Conservation (phyloP, 257 asterid genomes). For the Plantago major region DNA sequence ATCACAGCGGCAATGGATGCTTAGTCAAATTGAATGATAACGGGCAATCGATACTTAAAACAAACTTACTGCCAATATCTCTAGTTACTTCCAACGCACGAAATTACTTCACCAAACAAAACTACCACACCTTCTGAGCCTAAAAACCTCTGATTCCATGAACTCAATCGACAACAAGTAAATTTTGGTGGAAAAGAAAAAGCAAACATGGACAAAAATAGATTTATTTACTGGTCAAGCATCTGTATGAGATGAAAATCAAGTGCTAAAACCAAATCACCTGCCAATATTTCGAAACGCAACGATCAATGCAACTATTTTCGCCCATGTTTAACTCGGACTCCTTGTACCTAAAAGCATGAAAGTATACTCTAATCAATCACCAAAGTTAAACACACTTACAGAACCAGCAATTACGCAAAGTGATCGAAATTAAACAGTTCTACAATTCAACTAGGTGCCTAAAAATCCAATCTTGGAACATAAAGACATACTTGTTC, state of each 20-base stretch:
- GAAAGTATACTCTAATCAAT: background rate
- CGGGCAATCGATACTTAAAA: too few relatives aligned
- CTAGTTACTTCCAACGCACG: too few relatives aligned
- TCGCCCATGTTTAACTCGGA: slow-evolving; percentile 91
- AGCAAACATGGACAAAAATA: too few relatives aligned
- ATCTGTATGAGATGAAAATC: slow-evolving; percentile 4
- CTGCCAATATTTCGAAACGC: slow-evolving; percentile 90
- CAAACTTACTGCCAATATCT: too few relatives aligned
- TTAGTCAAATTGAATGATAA: too few relatives aligned
- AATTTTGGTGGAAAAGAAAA: background rate
- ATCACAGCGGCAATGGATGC: too few relatives aligned
- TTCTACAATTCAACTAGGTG: too few relatives aligned
- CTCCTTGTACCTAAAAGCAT: slow-evolving; percentile 61
- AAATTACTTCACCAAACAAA: too few relatives aligned
- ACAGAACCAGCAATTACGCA: background rate
- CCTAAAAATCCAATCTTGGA: background rate
- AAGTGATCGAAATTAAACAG: background rate
- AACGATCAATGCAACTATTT: slow-evolving; percentile 83
- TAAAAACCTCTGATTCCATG: background rate
- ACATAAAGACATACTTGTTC: slow-evolving; percentile 44
- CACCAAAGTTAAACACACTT: background rate
- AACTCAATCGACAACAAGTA: background rate
- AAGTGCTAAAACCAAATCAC: slow-evolving; percentile 20
- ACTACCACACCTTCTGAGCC: too few relatives aligned
- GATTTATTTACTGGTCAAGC: background rate